Evolutionary conservation across 202 grass and related monocot species (phyloP).

Genomic region (Musa balbisiana): DNA sequence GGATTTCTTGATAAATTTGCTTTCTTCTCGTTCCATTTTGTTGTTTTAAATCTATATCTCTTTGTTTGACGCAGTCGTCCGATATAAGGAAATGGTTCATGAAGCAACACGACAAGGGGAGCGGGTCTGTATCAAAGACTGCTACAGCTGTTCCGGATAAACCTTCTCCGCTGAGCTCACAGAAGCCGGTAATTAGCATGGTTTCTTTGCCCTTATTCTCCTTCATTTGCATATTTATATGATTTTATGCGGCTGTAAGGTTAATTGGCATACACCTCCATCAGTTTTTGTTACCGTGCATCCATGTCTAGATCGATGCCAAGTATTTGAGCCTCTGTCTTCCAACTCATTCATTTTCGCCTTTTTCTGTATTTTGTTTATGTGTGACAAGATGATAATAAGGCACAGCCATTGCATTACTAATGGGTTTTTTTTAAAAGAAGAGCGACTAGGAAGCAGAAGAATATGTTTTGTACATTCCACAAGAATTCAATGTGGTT

Average conservation of each 20-base stretch:
- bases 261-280: background rate
- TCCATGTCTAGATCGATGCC: background rate
- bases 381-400: no score
- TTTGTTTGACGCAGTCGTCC: slow-evolving; percentile 48
- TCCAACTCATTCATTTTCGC: no score
- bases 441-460: background rate
- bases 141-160: slow-evolving; percentile 26
- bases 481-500: background rate
- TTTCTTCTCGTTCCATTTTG: background rate
- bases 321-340: no score
- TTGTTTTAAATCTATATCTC: background rate
- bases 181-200: slow-evolving; percentile 32
- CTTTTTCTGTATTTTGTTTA: no score
- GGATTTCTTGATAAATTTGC: background rate
- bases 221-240: background rate
- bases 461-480: background rate
- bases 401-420: no score
- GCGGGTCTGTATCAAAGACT: slow-evolving; percentile 33
- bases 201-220: background rate
- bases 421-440: background rate
- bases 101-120: slow-evolving; percentile 67
- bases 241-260: background rate
- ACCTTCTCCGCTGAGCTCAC: slow-evolving; percentile 45
- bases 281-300: background rate
- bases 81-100: slow-evolving; percentile 97